These are phyloP conservation scores for Dacryopinax primogenitus DNA, from an alignment of 768 basidiomycete genomes.

Conservation along the genomic window DNA sequence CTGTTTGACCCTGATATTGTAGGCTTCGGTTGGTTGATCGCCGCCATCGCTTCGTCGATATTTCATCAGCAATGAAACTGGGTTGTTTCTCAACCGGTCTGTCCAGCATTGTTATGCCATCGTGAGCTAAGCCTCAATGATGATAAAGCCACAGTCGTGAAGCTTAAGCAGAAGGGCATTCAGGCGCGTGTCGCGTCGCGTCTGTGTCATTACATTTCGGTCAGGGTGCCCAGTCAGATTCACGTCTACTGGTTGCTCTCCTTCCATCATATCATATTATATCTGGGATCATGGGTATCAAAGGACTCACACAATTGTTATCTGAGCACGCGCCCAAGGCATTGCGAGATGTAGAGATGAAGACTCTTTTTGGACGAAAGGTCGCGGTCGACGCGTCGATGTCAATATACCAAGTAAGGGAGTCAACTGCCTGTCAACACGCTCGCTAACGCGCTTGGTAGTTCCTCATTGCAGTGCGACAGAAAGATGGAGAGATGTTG, in stretches of 20 bases:
- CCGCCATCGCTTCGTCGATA: too few species aligned
- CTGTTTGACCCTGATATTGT: too few species aligned
- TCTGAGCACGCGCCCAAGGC: constrained; percentile 79
- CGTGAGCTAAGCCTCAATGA: too few species aligned
- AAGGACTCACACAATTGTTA: constrained; percentile 82
- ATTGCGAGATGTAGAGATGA: constrained; percentile 85
- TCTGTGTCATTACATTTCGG: too few species aligned
- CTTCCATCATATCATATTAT: background rate
- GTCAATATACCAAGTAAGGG: constrained; percentile 56
- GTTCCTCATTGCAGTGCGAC: constrained; percentile 94
- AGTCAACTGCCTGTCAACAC: background rate
- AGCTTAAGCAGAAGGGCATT: too few species aligned
- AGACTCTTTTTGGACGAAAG: constrained; percentile 94
- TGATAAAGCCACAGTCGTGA: too few species aligned
- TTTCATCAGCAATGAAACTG: too few species aligned
- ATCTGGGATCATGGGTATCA: constrained; percentile 62
- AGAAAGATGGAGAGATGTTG: constrained; percentile 90
- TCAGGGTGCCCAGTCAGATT: too few species aligned
- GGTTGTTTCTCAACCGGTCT: too few species aligned
- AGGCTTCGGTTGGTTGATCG: too few species aligned
- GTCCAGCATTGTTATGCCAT: too few species aligned
- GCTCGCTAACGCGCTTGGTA: constrained; percentile 26
- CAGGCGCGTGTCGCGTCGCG: too few species aligned
- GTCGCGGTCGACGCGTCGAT: constrained; percentile 98
- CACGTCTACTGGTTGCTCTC: background rate